These are phyloP conservation scores for Cercospora berteroae DNA, from an alignment of 2,329 filamentous ascomycete genomes.

Conservation along the genomic window DNA sequence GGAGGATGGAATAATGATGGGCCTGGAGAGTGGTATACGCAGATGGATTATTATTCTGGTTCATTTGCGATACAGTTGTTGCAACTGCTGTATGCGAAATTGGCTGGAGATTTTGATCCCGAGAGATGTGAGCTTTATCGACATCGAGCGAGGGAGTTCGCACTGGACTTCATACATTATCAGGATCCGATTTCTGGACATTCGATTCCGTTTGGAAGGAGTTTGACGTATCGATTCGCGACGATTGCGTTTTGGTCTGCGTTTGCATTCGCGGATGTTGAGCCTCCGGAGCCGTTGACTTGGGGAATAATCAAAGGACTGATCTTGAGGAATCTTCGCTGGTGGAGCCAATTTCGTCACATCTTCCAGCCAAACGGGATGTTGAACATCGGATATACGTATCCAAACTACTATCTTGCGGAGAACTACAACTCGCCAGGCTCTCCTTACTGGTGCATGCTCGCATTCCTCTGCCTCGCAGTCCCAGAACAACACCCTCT, in stretches of 20 bases:
- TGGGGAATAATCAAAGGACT: conserved; percentile 80
- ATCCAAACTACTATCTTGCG: conserved; percentile 77
- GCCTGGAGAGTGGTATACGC: conserved; percentile 67
- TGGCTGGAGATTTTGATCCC: conserved; percentile 65
- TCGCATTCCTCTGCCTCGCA: conserved; percentile 72
- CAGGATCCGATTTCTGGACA: conserved; percentile 67
- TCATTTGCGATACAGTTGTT: conserved; percentile 80
- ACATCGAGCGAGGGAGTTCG: conserved; percentile 63
- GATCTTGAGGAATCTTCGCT: conserved; percentile 69
- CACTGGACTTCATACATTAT: conserved; percentile 71
- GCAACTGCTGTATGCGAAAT: conserved; percentile 72
- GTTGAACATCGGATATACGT: conserved; percentile 72
- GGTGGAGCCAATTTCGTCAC: conserved; percentile 73
- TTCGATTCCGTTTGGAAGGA: conserved; percentile 73
- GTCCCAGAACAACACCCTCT: conserved; percentile 69
- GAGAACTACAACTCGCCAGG: conserved; percentile 83
- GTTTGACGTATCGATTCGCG: conserved; percentile 77
- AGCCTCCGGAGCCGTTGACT: conserved; percentile 67
- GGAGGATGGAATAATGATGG: conserved; percentile 79
- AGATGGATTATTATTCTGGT: conserved; percentile 84
- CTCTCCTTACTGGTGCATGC: conserved; percentile 72
- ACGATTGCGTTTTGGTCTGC: conserved; percentile 84
- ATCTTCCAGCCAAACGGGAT: conserved; percentile 76
- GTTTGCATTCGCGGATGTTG: conserved; percentile 71
- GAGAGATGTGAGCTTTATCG: conserved; percentile 67